Conservation (phyloP, 2,329 filamentous ascomycete genomes). For the Aspergillus awamori region DNA sequence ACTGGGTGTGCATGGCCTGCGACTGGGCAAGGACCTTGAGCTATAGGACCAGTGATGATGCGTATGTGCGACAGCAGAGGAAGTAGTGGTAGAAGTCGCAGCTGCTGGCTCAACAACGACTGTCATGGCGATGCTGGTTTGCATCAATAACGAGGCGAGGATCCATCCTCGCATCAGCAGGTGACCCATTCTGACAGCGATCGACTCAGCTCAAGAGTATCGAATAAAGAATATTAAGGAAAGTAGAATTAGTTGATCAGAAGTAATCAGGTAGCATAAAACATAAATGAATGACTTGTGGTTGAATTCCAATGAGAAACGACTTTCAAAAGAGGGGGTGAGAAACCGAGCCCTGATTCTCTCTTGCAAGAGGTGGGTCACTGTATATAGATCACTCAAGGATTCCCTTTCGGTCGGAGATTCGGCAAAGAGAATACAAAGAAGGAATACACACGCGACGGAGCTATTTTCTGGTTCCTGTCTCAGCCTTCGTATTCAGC, state of each 20-base stretch:
- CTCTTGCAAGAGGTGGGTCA: background rate
- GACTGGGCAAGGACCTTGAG: background rate
- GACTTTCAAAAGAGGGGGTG: background rate
- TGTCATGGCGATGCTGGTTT: background rate
- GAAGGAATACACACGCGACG: too few species aligned
- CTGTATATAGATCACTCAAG: background rate
- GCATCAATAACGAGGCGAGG: background rate
- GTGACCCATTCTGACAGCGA: background rate
- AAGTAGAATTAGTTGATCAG: background rate
- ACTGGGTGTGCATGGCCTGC: background rate
- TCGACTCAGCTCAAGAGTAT: background rate
- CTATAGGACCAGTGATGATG: slow-evolving; percentile 2
- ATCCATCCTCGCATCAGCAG: slow-evolving; percentile 1
- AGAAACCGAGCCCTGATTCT: background rate
- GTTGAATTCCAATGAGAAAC: background rate
- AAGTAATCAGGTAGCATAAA: background rate
- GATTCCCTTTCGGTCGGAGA: too few species aligned
- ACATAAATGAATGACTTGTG: background rate
- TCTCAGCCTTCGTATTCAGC: background rate
- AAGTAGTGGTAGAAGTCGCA: background rate
- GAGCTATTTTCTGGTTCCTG: background rate
- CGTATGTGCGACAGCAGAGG: background rate
- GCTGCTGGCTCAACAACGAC: background rate
- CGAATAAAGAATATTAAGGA: too few species aligned
- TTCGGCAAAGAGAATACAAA: background rate